Evolutionary conservation across 495 filamentous ascomycete genomes (phyloP), one percentile per base, ranked within the genome.

Genomic region (Aspergillus sparsus): DNA sequence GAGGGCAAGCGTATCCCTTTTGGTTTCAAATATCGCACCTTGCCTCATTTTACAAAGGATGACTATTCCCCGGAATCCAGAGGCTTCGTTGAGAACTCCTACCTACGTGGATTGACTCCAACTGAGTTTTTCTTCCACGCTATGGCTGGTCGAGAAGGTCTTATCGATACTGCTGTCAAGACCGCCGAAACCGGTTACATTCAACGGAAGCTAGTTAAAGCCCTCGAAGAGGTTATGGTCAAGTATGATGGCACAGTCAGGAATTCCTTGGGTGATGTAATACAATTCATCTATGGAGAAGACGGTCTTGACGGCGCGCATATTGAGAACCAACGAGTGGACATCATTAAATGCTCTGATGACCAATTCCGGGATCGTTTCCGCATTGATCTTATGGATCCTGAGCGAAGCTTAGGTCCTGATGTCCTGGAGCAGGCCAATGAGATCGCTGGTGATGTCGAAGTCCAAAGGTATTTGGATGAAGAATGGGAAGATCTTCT

Each of bases 51-150:
- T 77, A 97, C 94, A 57, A 98, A 98, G 77, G 94, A 99, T 66
- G 94, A 99, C 71, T 98, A 98, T 71, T 96, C 92, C 13, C 92
- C 94, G 11, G 93, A 97, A 68, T 94, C 95, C 42, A 86, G 93
- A 74, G 94, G 94, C 37, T 99, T 99, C 73, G 93, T 99, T 35
- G 94, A 99, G 76, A 99, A 99, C 76, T 99, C 94, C 0, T 99
- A 99, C 66, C 84, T 99, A 32, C 89, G 94, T 80, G 94, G 94
- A 37, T 77, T 99, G 59, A 99, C 94, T 0, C 93, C 94, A 2
- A 88, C 89, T 1, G 94, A 99, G 66, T 99, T 98, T 74, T 99
- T 96, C 81, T 99, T 99, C 83, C 94, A 99, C 79, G 94, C 94
- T 64, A 99, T 99, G 94, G 94, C 94, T 77, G 94, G 94, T 89